phyloP scores from a whole-genome alignment of 2,329 filamentous ascomycete genomes.

The Fusarium sp. region DNA sequence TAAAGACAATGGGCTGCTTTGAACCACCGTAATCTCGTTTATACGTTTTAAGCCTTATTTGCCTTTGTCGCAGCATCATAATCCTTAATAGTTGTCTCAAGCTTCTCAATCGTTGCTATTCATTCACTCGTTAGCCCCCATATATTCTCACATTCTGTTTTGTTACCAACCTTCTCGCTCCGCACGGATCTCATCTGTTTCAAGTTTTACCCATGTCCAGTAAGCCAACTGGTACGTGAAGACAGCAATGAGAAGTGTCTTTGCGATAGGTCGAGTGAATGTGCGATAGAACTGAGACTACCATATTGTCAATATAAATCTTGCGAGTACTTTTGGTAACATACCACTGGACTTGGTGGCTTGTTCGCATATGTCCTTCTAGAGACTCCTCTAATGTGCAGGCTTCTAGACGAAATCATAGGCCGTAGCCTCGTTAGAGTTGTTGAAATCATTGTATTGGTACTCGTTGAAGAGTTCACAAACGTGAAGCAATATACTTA shows the following conservation, averaged over 20 bases:
- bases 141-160: slow-evolving; percentile 11
- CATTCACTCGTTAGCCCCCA: not conserved
- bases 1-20: not conserved
- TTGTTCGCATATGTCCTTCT: slow-evolving; percentile 42
- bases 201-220: slow-evolving; percentile 78
- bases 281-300: slow-evolving; percentile 77
- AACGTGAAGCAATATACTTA: not conserved
- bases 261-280: slow-evolving; percentile 77
- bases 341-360: slow-evolving; percentile 42
- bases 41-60: slow-evolving; percentile 25
- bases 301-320: not conserved
- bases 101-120: slow-evolving; percentile 46
- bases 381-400: not conserved
- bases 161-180: slow-evolving; percentile 62
- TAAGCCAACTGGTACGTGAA: slow-evolving; percentile 83
- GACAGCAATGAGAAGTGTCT: slow-evolving; percentile 77
- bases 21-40: not conserved
- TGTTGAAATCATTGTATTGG: slow-evolving; percentile 14
- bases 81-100: slow-evolving; percentile 51
- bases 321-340: not conserved
- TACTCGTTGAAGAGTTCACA: not conserved
- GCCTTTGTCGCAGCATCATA: slow-evolving; percentile 43
- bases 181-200: slow-evolving; percentile 72
- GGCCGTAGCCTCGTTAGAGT: slow-evolving; percentile 26
- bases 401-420: not conserved